Percentiles rank a stretch among this genome's conserved stretches.
phyloP scores from a whole-genome alignment of 805 yeast genomes.

The Candida jianshihensis region DNA sequence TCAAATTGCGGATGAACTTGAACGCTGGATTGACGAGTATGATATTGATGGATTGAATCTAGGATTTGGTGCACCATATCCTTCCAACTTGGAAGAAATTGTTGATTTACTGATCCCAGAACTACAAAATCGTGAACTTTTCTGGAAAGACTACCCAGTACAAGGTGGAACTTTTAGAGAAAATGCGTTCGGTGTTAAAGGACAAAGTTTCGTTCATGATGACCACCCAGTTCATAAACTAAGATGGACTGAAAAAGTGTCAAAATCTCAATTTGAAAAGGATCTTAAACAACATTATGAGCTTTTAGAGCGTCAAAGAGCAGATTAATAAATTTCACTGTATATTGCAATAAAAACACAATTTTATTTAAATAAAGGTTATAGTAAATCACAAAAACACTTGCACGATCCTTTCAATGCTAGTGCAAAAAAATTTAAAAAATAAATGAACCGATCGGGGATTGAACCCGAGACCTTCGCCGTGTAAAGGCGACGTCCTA shows the following conservation, averaged over 20 bases:
- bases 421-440: too few species aligned
- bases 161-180: conserved; percentile 39
- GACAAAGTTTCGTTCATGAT: conserved; percentile 4
- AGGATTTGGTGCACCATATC: not conserved
- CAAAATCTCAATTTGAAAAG: conserved; percentile 24
- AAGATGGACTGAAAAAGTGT: conserved; percentile 26
- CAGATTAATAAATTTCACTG: too few species aligned
- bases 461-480: conserved; percentile 22
- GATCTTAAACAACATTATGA: not conserved
- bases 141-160: not conserved
- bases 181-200: conserved; percentile 1
- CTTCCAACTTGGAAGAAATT: not conserved
- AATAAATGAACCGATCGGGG: conserved; percentile 19
- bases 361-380: not conserved
- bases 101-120: not conserved
- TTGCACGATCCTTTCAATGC: too few species aligned
- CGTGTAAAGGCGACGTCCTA: conserved; percentile 22
- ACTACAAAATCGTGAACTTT: not conserved
- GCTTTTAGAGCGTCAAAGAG: not conserved
- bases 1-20: conserved; percentile 19
- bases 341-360: not conserved
- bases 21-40: conserved; percentile 1
- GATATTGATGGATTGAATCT: conserved; percentile 5
- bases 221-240: conserved; percentile 8
- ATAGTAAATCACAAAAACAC: not conserved